Conservation (phyloP, 2,329 filamentous ascomycete genomes). For the Ceratocystis huliohia region DNA sequence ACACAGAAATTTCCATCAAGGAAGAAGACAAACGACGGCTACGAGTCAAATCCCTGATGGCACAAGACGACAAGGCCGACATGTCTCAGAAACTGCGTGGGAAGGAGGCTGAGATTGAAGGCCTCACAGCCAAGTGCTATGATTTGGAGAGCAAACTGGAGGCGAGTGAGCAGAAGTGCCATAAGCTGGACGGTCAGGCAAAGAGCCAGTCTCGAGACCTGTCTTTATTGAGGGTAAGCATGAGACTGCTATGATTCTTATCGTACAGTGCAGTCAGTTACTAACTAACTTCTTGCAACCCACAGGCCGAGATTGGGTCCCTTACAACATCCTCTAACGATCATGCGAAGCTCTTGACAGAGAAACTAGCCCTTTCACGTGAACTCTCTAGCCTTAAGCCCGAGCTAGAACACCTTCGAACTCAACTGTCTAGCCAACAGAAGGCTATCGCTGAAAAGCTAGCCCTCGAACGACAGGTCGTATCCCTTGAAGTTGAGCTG, state of each 20-base stretch:
- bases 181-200: constrained; percentile 36
- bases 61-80: constrained; percentile 60
- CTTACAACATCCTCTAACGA: constrained; percentile 55
- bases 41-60: constrained; percentile 54
- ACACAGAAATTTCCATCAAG: constrained; percentile 54
- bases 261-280: background rate
- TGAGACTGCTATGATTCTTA: background rate
- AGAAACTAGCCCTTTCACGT: constrained; percentile 41
- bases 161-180: constrained; percentile 32
- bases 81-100: constrained; percentile 50
- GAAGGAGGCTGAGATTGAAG: constrained; percentile 47
- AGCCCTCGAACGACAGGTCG: constrained; percentile 63
- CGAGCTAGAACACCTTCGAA: constrained; percentile 43
- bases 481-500: constrained; percentile 64
- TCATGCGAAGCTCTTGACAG: constrained; percentile 53
- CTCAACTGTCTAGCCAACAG: constrained; percentile 48
- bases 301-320: constrained; percentile 58
- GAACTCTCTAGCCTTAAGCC: constrained; percentile 42
- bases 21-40: constrained; percentile 63
- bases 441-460: constrained; percentile 65
- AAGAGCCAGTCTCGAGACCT: constrained; percentile 39
- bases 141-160: constrained; percentile 34
- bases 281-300: background rate
- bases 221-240: constrained; percentile 35
- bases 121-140: constrained; percentile 32